Conservation (phyloP, 768 basidiomycete species). For the Tricholoma saponaceum region DNA sequence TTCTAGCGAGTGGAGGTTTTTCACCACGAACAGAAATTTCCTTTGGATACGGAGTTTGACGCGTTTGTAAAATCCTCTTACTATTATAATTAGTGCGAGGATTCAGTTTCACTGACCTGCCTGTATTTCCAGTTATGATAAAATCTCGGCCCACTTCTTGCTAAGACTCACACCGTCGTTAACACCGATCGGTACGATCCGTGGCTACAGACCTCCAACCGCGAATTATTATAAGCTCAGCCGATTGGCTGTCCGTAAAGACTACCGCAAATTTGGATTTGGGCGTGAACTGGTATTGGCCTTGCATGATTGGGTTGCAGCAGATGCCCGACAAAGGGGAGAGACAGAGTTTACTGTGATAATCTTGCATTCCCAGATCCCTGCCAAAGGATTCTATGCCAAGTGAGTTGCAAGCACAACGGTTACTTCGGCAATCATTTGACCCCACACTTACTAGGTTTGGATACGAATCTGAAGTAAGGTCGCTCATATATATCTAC, state of each 20-base stretch:
- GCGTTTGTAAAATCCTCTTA: conserved; percentile 38
- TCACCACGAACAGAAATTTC: conserved; percentile 64
- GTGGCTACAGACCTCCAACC: conserved; percentile 36
- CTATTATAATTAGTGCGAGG: not conserved
- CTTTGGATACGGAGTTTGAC: conserved; percentile 73
- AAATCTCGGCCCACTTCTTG: conserved; percentile 64
- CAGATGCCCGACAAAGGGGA: conserved; percentile 33
- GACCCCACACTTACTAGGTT: conserved; percentile 41
- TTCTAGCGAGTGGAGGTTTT: conserved; percentile 51
- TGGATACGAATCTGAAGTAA: conserved; percentile 65
- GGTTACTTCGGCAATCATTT: conserved; percentile 8
- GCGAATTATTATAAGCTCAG: conserved; percentile 64
- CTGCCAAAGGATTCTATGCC: conserved; percentile 69
- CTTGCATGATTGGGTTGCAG: conserved; percentile 55
- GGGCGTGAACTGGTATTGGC: conserved; percentile 63
- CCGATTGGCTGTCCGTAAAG: conserved; percentile 64
- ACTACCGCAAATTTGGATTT: conserved; percentile 59
- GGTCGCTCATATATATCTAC: conserved; percentile 17
- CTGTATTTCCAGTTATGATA: conserved; percentile 47
- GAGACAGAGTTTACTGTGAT: conserved; percentile 34
- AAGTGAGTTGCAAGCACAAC: conserved; percentile 45
- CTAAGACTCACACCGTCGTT: conserved; percentile 61
- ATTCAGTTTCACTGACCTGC: not conserved
- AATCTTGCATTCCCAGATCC: conserved; percentile 68
- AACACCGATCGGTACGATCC: conserved; percentile 68